phyloP scores from a whole-genome alignment of 2,329 filamentous ascomycete genomes.

The Microsporum ferrugineum region DNA sequence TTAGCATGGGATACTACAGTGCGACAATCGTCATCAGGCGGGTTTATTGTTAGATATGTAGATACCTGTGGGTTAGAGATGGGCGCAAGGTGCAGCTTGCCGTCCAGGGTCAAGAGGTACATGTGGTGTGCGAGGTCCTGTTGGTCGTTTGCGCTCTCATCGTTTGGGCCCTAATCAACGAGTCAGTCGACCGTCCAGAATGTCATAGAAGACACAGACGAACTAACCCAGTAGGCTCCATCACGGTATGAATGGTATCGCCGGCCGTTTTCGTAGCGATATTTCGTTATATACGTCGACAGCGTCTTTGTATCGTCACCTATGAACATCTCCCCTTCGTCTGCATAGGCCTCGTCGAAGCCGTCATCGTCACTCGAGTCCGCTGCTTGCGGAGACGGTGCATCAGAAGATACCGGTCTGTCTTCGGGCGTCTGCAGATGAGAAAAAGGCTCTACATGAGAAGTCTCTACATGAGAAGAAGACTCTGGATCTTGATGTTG shows the following conservation, averaged over 20 bases:
- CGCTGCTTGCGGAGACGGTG: background rate
- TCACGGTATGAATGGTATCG: constrained; percentile 8
- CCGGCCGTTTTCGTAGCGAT: constrained; percentile 9
- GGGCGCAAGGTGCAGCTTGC: constrained; percentile 20
- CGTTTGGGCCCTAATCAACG: constrained; percentile 17
- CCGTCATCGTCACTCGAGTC: constrained; percentile 2
- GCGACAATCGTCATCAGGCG: background rate
- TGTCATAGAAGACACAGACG: background rate
- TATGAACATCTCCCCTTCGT: background rate
- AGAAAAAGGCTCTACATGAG: background rate
- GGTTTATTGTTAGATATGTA: background rate
- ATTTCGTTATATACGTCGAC: constrained; percentile 5
- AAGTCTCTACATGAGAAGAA: no score
- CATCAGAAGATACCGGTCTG: background rate
- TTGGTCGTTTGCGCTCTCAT: constrained; percentile 17
- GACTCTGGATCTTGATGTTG: background rate
- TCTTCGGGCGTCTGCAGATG: background rate
- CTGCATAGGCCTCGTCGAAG: background rate
- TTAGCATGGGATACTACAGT: background rate
- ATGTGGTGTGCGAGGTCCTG: constrained; percentile 20
- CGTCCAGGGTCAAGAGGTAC: constrained; percentile 19
- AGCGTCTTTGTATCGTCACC: constrained; percentile 8
- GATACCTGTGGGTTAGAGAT: constrained; percentile 13
- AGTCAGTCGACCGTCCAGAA: background rate
- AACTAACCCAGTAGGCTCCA: constrained; percentile 7